These are phyloP conservation scores for Trametes versicolor DNA, from an alignment of 1,284 basidiomycete species.

Conservation along the genomic window DNA sequence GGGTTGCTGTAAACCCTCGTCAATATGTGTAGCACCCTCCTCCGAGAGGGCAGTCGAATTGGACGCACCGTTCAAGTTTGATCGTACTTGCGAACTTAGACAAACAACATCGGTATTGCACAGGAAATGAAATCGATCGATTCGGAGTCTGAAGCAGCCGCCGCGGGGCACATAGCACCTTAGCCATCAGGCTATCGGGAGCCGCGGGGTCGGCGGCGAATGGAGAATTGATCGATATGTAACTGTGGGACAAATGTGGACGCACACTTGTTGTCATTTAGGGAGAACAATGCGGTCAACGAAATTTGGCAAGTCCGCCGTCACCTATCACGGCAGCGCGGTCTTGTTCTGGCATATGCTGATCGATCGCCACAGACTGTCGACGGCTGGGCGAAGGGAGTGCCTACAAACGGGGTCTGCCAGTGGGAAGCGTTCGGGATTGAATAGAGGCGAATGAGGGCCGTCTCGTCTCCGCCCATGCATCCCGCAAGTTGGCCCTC, in stretches of 20 bases:
- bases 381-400: neutral
- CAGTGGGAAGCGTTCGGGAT: neutral
- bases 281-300: neutral
- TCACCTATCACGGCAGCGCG: neutral
- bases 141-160: constrained; percentile 18
- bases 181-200: neutral
- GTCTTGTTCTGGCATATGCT: neutral
- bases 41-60: neutral
- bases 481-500: neutral
- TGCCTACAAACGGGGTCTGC: neutral
- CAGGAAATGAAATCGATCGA: constrained; percentile 15
- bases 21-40: neutral
- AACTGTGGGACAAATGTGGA: constrained; percentile 1
- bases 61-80: neutral
- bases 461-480: neutral
- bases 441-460: neutral
- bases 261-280: neutral
- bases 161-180: constrained; percentile 13
- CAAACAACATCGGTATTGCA: constrained; percentile 9
- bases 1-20: neutral
- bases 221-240: constrained; percentile 2
- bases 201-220: constrained; percentile 13
- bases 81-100: constrained; percentile 1
- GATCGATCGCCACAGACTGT: neutral
- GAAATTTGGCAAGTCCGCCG: neutral